Evolutionary conservation across 371 early-diverging fungal genomes (phyloP).

Genomic region (Lichtheimia corymbifera): DNA sequence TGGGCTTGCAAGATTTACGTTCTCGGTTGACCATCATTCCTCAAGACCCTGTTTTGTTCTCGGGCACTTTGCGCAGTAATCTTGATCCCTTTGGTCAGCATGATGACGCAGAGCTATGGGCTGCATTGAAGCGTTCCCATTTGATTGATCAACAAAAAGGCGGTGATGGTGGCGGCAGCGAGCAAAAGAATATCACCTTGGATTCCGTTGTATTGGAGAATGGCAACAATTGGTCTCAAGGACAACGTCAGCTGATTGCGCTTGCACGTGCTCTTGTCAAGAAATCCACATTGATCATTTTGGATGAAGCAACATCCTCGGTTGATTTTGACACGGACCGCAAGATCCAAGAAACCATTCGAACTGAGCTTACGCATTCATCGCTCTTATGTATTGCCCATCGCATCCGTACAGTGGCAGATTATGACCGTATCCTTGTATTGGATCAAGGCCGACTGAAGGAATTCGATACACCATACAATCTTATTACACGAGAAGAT

Average conservation of each 20-base stretch:
- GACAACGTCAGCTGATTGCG: slow-evolving; percentile 87
- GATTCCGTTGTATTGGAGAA: slow-evolving; percentile 67
- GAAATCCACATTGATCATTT: slow-evolving; percentile 71
- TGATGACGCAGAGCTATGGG: slow-evolving; percentile 80
- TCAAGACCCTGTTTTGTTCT: slow-evolving; percentile 77
- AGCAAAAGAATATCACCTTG: slow-evolving; percentile 51
- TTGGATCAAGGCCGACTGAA: slow-evolving; percentile 79
- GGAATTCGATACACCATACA: slow-evolving; percentile 72
- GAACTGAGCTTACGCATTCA: slow-evolving; percentile 56
- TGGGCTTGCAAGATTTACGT: slow-evolving; percentile 70
- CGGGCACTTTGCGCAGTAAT: slow-evolving; percentile 78
- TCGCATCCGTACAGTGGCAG: slow-evolving; percentile 85
- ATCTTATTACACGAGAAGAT: slow-evolving; percentile 53
- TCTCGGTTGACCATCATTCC: slow-evolving; percentile 68
- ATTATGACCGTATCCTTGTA: slow-evolving; percentile 85
- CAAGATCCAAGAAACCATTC: slow-evolving; percentile 79
- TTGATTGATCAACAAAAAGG: slow-evolving; percentile 30
- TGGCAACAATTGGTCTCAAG: slow-evolving; percentile 83
- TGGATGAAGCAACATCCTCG: slow-evolving; percentile 87
- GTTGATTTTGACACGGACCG: slow-evolving; percentile 79
- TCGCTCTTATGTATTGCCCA: slow-evolving; percentile 80
- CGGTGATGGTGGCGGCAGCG: slow-evolving; percentile 27
- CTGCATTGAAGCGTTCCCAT: slow-evolving; percentile 64
- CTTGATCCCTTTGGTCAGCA: slow-evolving; percentile 75
- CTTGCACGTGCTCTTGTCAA: slow-evolving; percentile 83